Evolutionary conservation across 352 stramenopile genomes (phyloP).

Genomic region (Pythium diclinum): DNA sequence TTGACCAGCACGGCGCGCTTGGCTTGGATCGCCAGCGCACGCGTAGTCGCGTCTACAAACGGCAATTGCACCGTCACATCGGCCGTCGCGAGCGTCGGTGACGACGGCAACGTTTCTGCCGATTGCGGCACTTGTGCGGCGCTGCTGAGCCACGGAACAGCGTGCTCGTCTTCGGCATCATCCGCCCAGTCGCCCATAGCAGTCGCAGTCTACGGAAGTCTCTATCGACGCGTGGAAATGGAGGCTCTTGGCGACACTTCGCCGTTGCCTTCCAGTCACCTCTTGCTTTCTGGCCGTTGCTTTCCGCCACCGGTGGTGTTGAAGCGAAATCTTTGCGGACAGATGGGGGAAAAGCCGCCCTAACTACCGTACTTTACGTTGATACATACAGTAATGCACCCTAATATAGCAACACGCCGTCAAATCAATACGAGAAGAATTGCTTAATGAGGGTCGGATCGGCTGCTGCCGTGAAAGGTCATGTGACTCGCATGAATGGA

Average conservation of each 20-base stretch:
- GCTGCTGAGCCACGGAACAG: neutral
- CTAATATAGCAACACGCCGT: neutral
- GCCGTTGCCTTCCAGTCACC: no score
- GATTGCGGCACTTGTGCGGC: neutral
- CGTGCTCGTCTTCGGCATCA: neutral
- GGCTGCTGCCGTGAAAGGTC: constrained; percentile 1
- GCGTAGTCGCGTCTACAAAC: constrained; percentile 46
- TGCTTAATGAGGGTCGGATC: neutral
- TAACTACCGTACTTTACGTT: neutral
- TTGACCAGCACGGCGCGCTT: constrained; percentile 63
- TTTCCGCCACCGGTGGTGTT: constrained; percentile 17
- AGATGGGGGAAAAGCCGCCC: constrained; percentile 24
- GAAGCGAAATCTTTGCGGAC: constrained; percentile 32
- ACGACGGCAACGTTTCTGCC: constrained; percentile 47
- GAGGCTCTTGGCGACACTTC: neutral
- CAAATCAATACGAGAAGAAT: neutral
- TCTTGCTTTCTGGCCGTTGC: neutral
- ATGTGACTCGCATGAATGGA: neutral
- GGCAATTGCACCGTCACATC: constrained; percentile 55
- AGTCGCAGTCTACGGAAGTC: neutral
- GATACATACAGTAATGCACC: neutral
- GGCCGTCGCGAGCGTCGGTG: constrained; percentile 37
- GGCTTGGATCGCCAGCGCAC: constrained; percentile 62
- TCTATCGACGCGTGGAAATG: neutral
- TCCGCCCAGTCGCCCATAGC: constrained; percentile 1